A percentile compares a stretch with the other conserved stretches of the same genome.
Evolutionary conservation across 73 alveolate genomes (phyloP).

Genomic region (Paraurostyla sp.): DNA sequence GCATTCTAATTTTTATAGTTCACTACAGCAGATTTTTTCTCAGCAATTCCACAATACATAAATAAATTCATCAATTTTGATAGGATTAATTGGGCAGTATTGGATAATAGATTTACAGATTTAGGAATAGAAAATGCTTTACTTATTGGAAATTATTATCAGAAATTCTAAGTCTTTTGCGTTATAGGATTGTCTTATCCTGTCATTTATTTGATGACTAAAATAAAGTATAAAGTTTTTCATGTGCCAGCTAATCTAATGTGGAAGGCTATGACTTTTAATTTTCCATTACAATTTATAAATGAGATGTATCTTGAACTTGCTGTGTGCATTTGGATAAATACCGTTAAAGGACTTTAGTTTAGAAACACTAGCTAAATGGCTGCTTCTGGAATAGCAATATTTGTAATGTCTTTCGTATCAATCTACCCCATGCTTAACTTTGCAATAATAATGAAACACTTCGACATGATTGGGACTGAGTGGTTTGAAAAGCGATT

Average conservation of each 20-base stretch:
- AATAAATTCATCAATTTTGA: background rate
- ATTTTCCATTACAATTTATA: slow-evolving; percentile 30
- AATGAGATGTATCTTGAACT: slow-evolving; percentile 52
- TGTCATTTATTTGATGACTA: background rate
- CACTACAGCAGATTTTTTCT: slow-evolving; percentile 39
- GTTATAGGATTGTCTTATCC: slow-evolving; percentile 12
- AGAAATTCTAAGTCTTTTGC: slow-evolving; percentile 7
- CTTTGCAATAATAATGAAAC: slow-evolving; percentile 16
- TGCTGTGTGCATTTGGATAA: slow-evolving; percentile 32
- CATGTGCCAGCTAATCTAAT: background rate
- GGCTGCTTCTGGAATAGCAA: slow-evolving; percentile 25
- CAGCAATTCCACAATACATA: background rate
- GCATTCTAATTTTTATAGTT: background rate
- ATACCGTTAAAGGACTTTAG: background rate
- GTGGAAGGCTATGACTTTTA: slow-evolving; percentile 25
- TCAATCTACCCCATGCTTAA: slow-evolving; percentile 30
- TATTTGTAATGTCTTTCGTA: background rate
- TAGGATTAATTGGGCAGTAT: background rate
- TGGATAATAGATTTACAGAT: slow-evolving; percentile 4
- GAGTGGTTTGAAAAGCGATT: background rate
- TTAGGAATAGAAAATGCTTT: slow-evolving; percentile 2
- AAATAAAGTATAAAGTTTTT: background rate
- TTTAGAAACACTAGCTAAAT: background rate
- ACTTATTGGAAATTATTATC: slow-evolving; percentile 31
- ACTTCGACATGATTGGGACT: background rate